phyloP scores from a whole-genome alignment of 345 rosid species.

The Turritis glabra region DNA sequence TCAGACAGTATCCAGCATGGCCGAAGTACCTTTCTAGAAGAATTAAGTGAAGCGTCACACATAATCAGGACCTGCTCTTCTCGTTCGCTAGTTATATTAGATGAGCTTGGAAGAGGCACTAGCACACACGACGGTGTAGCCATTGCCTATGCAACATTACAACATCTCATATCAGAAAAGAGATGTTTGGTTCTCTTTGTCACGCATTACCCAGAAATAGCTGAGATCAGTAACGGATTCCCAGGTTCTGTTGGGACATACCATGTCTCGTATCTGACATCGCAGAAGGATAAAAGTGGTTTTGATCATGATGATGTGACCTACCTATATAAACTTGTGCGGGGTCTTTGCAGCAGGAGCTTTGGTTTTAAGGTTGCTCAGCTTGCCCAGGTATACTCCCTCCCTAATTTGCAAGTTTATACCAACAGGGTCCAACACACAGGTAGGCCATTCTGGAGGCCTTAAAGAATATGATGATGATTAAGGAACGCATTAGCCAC shows the following conservation, averaged over 20 bases:
- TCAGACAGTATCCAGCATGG: slow-evolving; percentile 95
- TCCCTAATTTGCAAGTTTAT: slow-evolving; percentile 12
- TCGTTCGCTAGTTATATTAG: slow-evolving; percentile 78
- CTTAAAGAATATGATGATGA: neutral
- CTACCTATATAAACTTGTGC: slow-evolving; percentile 82
- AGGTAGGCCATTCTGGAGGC: neutral
- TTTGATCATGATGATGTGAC: slow-evolving; percentile 67
- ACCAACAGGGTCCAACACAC: too few relatives aligned
- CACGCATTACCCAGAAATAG: slow-evolving; percentile 89
- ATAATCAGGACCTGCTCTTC: slow-evolving; percentile 71
- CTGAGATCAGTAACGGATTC: slow-evolving; percentile 54
- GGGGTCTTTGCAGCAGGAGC: slow-evolving; percentile 82
- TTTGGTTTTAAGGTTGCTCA: slow-evolving; percentile 91
- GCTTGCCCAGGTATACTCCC: slow-evolving; percentile 72
- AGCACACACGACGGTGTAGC: slow-evolving; percentile 96
- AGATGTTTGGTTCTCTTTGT: slow-evolving; percentile 85
- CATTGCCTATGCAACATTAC: slow-evolving; percentile 87
- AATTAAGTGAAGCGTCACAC: slow-evolving; percentile 78
- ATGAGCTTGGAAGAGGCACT: slow-evolving; percentile 96
- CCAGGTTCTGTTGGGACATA: slow-evolving; percentile 68
- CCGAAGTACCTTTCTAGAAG: slow-evolving; percentile 91
- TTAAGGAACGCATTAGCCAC: neutral
- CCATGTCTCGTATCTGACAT: slow-evolving; percentile 85
- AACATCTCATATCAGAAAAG: slow-evolving; percentile 66
- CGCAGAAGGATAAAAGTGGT: slow-evolving; percentile 34